Conservation (phyloP, 78 protist genomes). For the Cavenderia fasciculata region DNA sequence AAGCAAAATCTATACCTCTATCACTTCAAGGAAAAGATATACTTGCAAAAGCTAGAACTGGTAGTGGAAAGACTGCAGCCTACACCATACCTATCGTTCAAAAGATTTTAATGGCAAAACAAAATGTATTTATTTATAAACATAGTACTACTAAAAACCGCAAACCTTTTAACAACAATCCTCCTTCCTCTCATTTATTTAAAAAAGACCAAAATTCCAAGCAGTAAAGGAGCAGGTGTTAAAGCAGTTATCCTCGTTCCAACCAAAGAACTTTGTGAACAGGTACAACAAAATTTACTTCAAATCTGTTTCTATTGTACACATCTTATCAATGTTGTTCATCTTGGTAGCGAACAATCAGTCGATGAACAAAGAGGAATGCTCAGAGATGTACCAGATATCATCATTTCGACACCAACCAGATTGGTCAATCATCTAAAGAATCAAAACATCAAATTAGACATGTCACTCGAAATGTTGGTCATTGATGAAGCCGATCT, state of each 20-base stretch:
- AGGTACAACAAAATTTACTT: constrained; percentile 71
- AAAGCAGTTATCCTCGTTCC: constrained; percentile 91
- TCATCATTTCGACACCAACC: constrained; percentile 86
- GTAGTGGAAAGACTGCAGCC: constrained; percentile 93
- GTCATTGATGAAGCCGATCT: constrained; percentile 95
- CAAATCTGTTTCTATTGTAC: constrained; percentile 38
- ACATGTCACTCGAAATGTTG: constrained; percentile 27
- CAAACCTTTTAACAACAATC: background rate
- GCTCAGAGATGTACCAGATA: constrained; percentile 74
- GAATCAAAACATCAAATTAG: constrained; percentile 10
- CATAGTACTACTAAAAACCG: no score
- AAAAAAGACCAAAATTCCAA: background rate
- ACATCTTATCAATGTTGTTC: constrained; percentile 19
- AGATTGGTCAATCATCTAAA: constrained; percentile 79
- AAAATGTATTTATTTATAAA: background rate
- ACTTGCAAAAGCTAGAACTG: constrained; percentile 88
- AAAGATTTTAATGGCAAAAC: constrained; percentile 61
- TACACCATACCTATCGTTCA: constrained; percentile 88
- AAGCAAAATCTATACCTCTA: constrained; percentile 70
- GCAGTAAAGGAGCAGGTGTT: constrained; percentile 20
- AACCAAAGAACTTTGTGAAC: constrained; percentile 89
- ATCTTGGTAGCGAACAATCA: constrained; percentile 39
- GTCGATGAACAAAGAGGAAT: constrained; percentile 31
- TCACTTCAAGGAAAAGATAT: constrained; percentile 86
- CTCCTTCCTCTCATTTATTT: background rate